Percentiles rank a stretch among this genome's conserved stretches.
These are phyloP conservation scores for Saussurea involucrata DNA, from an alignment of 129 eudicot species.

Conservation along the genomic window DNA sequence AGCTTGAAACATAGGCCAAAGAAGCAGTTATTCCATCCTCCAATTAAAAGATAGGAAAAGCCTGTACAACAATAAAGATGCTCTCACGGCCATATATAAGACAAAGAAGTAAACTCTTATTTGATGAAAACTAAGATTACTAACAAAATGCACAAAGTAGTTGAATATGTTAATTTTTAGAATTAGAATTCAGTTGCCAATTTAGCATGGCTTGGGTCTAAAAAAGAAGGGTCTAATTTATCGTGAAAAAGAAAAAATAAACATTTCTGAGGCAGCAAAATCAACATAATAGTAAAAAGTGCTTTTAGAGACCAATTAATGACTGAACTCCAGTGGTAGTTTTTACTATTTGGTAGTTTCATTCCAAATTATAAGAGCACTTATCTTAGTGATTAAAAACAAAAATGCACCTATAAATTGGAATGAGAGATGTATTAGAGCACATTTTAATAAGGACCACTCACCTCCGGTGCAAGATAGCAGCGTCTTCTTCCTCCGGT, in stretches of 20 bases:
- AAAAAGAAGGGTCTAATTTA: neutral
- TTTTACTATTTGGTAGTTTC: neutral
- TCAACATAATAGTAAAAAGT: neutral
- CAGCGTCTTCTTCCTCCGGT: constrained; percentile 99
- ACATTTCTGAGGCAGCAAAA: neutral
- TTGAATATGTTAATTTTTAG: neutral
- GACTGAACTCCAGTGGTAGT: neutral
- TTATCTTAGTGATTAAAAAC: neutral
- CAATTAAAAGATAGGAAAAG: neutral
- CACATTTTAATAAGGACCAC: neutral
- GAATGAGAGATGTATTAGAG: neutral
- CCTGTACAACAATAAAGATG: neutral
- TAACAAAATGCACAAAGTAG: neutral
- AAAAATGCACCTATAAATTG: neutral
- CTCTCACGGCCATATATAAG: neutral
- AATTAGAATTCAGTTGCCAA: neutral
- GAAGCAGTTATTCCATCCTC: neutral
- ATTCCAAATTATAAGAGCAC: neutral
- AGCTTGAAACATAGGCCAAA: neutral
- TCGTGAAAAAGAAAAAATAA: neutral
- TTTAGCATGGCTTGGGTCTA: neutral
- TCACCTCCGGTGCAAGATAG: constrained; percentile 98
- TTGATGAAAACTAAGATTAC: neutral
- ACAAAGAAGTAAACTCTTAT: neutral
- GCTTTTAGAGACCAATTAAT: neutral